These are phyloP conservation scores for Cryoendolithus antarcticus DNA, from an alignment of 2,329 filamentous ascomycete genomes.

Conservation along the genomic window DNA sequence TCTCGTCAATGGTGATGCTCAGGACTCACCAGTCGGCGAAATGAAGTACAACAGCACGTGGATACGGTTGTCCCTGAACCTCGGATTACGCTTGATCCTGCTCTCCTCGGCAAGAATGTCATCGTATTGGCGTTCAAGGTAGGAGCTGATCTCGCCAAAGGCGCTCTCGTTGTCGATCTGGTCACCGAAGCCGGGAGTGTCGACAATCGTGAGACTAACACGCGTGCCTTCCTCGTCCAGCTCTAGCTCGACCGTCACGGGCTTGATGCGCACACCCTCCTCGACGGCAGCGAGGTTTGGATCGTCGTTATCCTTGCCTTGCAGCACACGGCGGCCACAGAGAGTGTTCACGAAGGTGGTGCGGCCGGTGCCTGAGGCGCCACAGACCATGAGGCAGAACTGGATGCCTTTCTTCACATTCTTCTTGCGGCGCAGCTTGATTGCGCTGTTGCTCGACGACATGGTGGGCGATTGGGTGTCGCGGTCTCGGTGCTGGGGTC, in stretches of 20 bases:
- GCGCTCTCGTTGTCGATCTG: slow-evolving; percentile 95
- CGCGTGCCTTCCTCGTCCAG: slow-evolving; percentile 96
- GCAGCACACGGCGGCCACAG: slow-evolving; percentile 84
- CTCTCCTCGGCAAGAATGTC: slow-evolving; percentile 98
- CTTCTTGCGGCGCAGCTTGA: slow-evolving; percentile 99
- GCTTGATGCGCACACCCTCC: slow-evolving; percentile 97
- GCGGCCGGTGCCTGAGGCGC: slow-evolving; percentile 93
- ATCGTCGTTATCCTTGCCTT: slow-evolving; percentile 88
- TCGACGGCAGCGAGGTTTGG: slow-evolving; percentile 78
- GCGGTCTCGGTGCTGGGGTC: too few species aligned
- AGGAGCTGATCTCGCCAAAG: slow-evolving; percentile 95
- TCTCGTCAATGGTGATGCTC: too few species aligned
- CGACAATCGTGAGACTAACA: slow-evolving; percentile 95
- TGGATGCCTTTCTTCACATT: slow-evolving; percentile 99
- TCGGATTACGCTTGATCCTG: slow-evolving; percentile 99
- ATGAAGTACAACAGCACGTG: slow-evolving; percentile 99
- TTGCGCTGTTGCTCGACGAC: slow-evolving; percentile 28
- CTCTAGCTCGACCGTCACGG: slow-evolving; percentile 90
- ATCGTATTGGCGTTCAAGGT: slow-evolving; percentile 98
- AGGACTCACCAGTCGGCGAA: slow-evolving; percentile 75
- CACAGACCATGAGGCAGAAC: slow-evolving; percentile 99
- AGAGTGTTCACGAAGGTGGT: slow-evolving; percentile 99
- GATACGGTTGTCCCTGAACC: slow-evolving; percentile 97
- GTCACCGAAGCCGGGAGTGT: slow-evolving; percentile 96
- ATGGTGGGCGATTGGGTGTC: slow-evolving; percentile 10